Evolutionary conservation across 805 yeast species (phyloP).

Genomic region (Saturnispora zaruensis): DNA sequence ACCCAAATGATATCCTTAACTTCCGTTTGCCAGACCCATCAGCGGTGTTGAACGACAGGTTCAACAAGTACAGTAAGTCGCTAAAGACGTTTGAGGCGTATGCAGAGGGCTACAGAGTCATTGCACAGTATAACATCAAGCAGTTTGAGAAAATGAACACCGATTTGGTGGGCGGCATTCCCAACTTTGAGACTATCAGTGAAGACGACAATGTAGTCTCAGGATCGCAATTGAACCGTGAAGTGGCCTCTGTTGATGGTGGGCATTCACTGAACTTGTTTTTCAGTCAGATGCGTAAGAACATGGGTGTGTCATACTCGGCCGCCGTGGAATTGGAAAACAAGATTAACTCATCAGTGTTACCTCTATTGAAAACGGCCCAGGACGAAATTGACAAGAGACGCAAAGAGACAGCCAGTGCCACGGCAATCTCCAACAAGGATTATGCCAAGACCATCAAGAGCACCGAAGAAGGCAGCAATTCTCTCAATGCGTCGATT

Average conservation of each 20-base stretch:
- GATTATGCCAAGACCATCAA: constrained; percentile 31
- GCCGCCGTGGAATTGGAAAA: constrained; percentile 33
- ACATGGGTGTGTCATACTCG: constrained; percentile 27
- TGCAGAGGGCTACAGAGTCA: constrained; percentile 20
- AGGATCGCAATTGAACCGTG: constrained; percentile 6
- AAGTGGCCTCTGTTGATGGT: neutral
- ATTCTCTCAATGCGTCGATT: constrained; percentile 19
- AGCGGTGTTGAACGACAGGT: constrained; percentile 20
- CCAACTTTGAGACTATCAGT: constrained; percentile 25
- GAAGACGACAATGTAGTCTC: neutral
- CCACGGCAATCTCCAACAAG: constrained; percentile 32
- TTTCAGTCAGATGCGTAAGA: constrained; percentile 20
- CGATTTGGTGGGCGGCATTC: constrained; percentile 16
- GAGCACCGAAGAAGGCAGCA: constrained; percentile 25
- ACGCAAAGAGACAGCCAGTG: constrained; percentile 32
- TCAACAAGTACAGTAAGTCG: constrained; percentile 23
- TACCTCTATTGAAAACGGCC: constrained; percentile 37
- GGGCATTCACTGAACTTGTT: constrained; percentile 23
- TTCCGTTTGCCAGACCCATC: constrained; percentile 23
- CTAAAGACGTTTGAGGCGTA: constrained; percentile 20
- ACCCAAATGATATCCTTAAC: constrained; percentile 9
- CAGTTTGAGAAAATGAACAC: constrained; percentile 22
- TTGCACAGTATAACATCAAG: constrained; percentile 19
- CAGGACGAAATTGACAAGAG: constrained; percentile 34
- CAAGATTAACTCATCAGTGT: constrained; percentile 29